These are phyloP conservation scores for Leishmania major DNA, from an alignment of 208 protist genomes.

Conservation along the genomic window DNA sequence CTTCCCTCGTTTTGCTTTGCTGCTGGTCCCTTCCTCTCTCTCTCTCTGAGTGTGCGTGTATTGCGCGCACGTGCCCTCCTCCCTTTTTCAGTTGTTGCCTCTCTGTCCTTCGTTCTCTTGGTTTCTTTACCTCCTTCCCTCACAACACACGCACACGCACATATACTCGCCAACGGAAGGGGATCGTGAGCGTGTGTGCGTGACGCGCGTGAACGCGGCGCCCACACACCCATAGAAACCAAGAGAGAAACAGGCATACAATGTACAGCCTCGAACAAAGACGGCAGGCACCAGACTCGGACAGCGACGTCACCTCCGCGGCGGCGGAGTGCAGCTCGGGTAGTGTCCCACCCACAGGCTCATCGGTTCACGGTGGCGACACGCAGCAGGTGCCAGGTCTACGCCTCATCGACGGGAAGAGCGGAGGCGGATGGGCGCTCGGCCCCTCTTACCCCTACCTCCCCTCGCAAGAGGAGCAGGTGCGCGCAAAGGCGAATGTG, in stretches of 20 bases:
- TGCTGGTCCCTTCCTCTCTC: neutral
- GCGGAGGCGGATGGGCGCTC: conserved; percentile 74
- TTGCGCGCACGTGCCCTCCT: neutral
- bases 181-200: neutral
- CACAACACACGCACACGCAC: neutral
- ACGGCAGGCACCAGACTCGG: neutral
- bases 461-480: conserved; percentile 47
- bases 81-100: neutral
- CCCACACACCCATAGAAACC: neutral
- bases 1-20: neutral
- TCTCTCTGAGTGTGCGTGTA: neutral
- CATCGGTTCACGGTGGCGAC: neutral
- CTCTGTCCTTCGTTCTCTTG: conserved; percentile 9
- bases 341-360: neutral
- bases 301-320: conserved; percentile 5
- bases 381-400: conserved; percentile 39
- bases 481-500: conserved; percentile 22
- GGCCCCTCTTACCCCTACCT: conserved; percentile 56
- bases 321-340: conserved; percentile 18
- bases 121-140: neutral
- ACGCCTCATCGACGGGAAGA: conserved; percentile 47
- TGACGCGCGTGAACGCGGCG: neutral
- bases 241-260: neutral
- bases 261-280: conserved; percentile 11
- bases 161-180: neutral